A percentile compares a stretch with the other conserved stretches of the same genome.
Conservation (phyloP, 208 protist genomes). For the Naegleria lovaniensis region DNA sequence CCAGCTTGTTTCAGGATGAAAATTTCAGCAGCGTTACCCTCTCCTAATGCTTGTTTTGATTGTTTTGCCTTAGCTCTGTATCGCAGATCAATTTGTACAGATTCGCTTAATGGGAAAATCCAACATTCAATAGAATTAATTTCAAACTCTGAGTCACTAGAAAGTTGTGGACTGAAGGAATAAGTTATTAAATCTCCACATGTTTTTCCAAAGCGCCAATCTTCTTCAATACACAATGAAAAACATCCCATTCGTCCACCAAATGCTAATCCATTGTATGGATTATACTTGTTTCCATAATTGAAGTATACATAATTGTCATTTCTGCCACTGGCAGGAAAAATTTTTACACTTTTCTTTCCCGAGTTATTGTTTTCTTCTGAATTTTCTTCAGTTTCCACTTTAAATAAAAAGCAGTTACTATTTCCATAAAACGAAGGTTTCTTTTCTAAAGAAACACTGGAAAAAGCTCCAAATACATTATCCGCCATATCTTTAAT, state of each 20-base stretch:
- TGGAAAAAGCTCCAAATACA: neutral
- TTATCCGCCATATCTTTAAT: neutral
- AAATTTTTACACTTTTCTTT: neutral
- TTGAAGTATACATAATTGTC: conserved; percentile 21
- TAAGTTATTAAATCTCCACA: neutral
- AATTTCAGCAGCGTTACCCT: neutral
- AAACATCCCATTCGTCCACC: neutral
- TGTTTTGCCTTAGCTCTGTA: neutral
- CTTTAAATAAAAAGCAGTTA: conserved; percentile 5
- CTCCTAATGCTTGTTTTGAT: neutral
- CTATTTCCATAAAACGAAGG: neutral
- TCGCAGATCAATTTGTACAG: neutral
- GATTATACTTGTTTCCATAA: conserved; percentile 8
- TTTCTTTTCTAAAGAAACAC: neutral
- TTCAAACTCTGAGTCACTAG: neutral
- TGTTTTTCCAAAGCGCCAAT: neutral
- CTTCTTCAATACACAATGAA: neutral
- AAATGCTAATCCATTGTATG: conserved; percentile 14
- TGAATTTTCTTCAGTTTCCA: neutral
- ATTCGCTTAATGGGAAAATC: neutral
- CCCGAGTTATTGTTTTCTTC: too few relatives aligned
- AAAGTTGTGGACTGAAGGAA: neutral
- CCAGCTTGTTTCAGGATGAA: conserved; percentile 14
- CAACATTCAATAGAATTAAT: neutral
- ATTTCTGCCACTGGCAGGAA: neutral